A percentile compares a stretch with the other conserved stretches of the same genome.
phyloP scores from a whole-genome alignment of 768 basidiomycete species.

The Termitomyces sp. region DNA sequence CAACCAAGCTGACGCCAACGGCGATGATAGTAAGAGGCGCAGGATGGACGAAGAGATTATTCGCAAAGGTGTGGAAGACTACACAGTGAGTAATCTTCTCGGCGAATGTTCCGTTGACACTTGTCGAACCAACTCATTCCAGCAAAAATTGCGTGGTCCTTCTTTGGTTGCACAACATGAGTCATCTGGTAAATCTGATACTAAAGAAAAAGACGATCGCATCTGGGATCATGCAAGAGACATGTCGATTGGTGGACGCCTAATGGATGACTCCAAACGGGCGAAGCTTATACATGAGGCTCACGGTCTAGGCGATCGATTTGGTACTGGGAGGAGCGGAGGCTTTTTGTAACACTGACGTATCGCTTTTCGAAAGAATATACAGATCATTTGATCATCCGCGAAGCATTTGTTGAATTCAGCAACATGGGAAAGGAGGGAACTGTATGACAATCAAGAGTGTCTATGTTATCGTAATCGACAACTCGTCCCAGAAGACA shows the following conservation, averaged over 20 bases:
- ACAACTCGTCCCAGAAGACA: neutral
- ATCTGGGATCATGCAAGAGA: constrained; percentile 95
- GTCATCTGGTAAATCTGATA: constrained; percentile 32
- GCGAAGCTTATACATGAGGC: constrained; percentile 79
- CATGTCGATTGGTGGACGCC: constrained; percentile 82
- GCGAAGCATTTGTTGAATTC: no score
- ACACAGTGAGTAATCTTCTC: constrained; percentile 54
- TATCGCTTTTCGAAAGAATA: neutral
- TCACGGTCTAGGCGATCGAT: constrained; percentile 77
- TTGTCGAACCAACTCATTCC: neutral
- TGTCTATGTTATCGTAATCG: neutral
- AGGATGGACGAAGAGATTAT: constrained; percentile 68
- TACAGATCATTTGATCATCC: neutral
- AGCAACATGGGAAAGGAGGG: neutral
- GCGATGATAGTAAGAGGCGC: constrained; percentile 54
- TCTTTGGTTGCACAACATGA: constrained; percentile 57
- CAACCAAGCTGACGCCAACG: constrained; percentile 39
- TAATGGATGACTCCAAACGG: constrained; percentile 88
- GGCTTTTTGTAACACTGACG: constrained; percentile 49
- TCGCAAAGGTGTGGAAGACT: constrained; percentile 70
- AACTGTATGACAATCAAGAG: neutral
- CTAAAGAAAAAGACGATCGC: constrained; percentile 49
- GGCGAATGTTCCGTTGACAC: neutral
- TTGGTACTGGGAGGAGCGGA: constrained; percentile 71
- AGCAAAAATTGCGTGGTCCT: constrained; percentile 51